Percentiles rank a stretch among this genome's conserved stretches.
Evolutionary conservation across 106 monocot genomes (phyloP).

Genomic region (Acorus gramineus): DNA sequence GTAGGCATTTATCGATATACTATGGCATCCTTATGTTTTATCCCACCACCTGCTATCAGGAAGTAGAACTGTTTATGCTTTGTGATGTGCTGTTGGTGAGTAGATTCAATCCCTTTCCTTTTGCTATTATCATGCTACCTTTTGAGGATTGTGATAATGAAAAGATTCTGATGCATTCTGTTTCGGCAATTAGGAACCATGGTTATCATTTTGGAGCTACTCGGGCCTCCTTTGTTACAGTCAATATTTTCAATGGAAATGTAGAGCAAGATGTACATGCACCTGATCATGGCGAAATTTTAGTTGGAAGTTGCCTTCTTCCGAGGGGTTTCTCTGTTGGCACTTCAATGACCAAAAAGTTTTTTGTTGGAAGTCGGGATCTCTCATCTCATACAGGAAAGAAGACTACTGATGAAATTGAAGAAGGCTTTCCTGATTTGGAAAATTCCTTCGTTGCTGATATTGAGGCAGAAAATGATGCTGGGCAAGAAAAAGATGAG

Average conservation of each 20-base stretch:
- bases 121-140: no score
- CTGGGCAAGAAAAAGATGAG: neutral
- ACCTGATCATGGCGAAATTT: neutral
- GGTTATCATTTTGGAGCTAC: constrained; percentile 4
- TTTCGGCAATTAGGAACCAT: constrained; percentile 20
- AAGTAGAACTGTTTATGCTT: no score
- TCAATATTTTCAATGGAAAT: constrained; percentile 4
- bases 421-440: constrained; percentile 59
- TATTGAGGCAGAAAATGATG: constrained; percentile 9
- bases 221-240: constrained; percentile 6
- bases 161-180: constrained; percentile 2
- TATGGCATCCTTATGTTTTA: no score
- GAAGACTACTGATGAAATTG: constrained; percentile 21
- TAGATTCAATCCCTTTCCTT: constrained; percentile 1
- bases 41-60: no score
- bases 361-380: constrained; percentile 13
- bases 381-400: constrained; percentile 47
- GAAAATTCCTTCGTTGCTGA: constrained; percentile 13
- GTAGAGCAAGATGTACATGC: constrained; percentile 4
- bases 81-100: no score
- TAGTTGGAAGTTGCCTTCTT: neutral
- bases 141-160: no score
- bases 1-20: no score
- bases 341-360: neutral
- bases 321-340: constrained; percentile 5